A percentile compares a stretch with the other conserved stretches of the same genome.
phyloP scores from a whole-genome alignment of 2,329 filamentous ascomycete genomes.

The Paraphaeosphaeria minitans region DNA sequence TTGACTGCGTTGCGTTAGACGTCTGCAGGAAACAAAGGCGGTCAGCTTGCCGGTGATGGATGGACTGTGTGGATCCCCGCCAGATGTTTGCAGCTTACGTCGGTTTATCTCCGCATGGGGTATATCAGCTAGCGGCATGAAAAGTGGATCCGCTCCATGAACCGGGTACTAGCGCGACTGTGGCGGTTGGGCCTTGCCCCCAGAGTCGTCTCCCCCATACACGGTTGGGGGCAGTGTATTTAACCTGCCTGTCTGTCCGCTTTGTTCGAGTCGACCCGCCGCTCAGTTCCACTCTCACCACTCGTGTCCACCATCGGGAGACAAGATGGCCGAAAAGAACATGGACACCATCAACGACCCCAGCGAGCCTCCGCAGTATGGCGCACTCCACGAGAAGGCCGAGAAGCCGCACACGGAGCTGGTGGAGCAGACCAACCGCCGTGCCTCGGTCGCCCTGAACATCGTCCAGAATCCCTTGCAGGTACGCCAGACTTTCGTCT shows the following conservation, averaged over 20 bases:
- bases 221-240: neutral
- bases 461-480: constrained; percentile 55
- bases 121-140: constrained; percentile 4
- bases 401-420: constrained; percentile 6
- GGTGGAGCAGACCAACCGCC: constrained; percentile 33
- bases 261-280: neutral
- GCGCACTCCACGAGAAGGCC: constrained; percentile 6
- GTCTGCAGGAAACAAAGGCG: neutral
- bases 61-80: constrained; percentile 5
- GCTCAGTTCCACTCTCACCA: neutral
- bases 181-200: constrained; percentile 4
- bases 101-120: constrained; percentile 12
- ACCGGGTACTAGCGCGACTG: constrained; percentile 6
- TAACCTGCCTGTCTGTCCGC: neutral
- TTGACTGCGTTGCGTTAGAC: too few species aligned
- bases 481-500: constrained; percentile 35
- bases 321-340: constrained; percentile 13
- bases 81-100: neutral
- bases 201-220: neutral
- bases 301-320: neutral
- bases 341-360: constrained; percentile 3
- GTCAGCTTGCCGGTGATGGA: neutral
- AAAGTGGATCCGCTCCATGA: constrained; percentile 6
- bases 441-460: constrained; percentile 52
- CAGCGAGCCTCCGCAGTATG: constrained; percentile 3